phyloP scores from a whole-genome alignment of 495 filamentous ascomycete species.

The Elasticomyces elasticus region DNA sequence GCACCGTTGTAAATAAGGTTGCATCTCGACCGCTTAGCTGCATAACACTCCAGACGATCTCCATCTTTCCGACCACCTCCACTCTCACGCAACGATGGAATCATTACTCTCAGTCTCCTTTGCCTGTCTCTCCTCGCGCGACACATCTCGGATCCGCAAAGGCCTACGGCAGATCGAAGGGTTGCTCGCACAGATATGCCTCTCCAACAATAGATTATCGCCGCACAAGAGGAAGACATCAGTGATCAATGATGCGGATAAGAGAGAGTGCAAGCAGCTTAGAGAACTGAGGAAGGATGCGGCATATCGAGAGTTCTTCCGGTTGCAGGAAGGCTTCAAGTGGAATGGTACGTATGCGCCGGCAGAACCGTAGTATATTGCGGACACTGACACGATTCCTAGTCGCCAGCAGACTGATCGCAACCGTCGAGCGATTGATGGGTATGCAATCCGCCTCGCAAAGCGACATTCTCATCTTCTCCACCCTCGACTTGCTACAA shows the following conservation, averaged over 20 bases:
- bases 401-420: conserved; percentile 51
- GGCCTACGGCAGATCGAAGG: conserved; percentile 93
- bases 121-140: conserved; percentile 91
- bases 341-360: conserved; percentile 62
- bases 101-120: conserved; percentile 85
- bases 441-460: conserved; percentile 57
- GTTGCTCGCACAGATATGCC: conserved; percentile 88
- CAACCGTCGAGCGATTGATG: conserved; percentile 78
- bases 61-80: background rate
- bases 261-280: conserved; percentile 44
- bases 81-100: conserved; percentile 54
- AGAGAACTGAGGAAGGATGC: conserved; percentile 67
- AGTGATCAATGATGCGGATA: conserved; percentile 32
- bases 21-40: conserved; percentile 4
- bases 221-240: conserved; percentile 23
- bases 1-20: background rate
- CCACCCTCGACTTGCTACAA: conserved; percentile 81
- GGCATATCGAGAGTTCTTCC: conserved; percentile 92
- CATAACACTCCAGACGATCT: background rate
- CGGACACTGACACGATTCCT: conserved; percentile 1
- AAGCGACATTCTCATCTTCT: conserved; percentile 82
- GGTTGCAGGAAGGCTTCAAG: conserved; percentile 91
- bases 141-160: conserved; percentile 78
- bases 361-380: background rate
- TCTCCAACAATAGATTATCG: conserved; percentile 46